Evolutionary conservation across 345 rosid genomes (phyloP).

Genomic region (Anastatica hierochuntica): DNA sequence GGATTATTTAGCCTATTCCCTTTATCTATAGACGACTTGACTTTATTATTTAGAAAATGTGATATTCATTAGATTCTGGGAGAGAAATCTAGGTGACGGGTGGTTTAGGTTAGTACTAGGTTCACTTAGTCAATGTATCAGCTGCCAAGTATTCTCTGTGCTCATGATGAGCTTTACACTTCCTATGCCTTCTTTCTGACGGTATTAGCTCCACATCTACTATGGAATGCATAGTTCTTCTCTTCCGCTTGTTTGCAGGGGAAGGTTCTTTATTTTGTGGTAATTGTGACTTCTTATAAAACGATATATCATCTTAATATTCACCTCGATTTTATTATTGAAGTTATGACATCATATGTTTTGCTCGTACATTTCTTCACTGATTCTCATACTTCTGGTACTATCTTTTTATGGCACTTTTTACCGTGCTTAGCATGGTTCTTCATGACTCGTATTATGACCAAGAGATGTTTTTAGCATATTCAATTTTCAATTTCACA

Average conservation of each 20-base stretch:
- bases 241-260: slow-evolving; percentile 19
- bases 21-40: not conserved
- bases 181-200: not conserved
- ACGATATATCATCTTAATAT: slow-evolving; percentile 1
- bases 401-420: not conserved
- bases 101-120: not conserved
- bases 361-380: not conserved
- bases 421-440: slow-evolving; percentile 1
- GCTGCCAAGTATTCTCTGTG: not conserved
- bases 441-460: not conserved
- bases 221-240: not conserved
- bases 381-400: not conserved
- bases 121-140: not conserved
- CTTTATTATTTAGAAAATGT: not conserved
- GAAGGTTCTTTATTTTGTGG: not conserved
- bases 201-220: not conserved
- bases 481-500: not conserved
- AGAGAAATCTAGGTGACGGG: not conserved
- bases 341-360: not conserved
- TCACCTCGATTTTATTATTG: not conserved
- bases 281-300: not conserved
- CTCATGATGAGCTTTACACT: not conserved
- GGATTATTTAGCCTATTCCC: not conserved
- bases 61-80: not conserved
- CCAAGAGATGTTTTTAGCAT: not conserved